Conservation (phyloP, 192 early-diverging fungal genomes). For the Spizellomyces punctatus region DNA sequence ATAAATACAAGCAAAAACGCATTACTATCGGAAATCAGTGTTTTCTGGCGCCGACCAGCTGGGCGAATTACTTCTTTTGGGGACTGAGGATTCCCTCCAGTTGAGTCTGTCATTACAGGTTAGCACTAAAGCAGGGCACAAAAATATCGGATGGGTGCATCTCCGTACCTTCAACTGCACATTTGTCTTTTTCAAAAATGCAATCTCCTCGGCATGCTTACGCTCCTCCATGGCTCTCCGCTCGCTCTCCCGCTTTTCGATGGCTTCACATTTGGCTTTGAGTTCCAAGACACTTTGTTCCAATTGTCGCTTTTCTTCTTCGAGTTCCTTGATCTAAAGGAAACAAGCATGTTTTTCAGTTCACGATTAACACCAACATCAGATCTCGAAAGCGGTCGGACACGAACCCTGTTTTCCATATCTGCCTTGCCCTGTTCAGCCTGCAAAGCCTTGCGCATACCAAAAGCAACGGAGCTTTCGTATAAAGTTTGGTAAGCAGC, state of each 20-base stretch:
- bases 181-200: conserved; percentile 69
- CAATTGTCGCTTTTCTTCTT: conserved; percentile 64
- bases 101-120: conserved; percentile 52
- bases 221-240: conserved; percentile 65
- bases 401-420: conserved; percentile 58
- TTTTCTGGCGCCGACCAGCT: too few relatives aligned
- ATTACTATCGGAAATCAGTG: too few relatives aligned
- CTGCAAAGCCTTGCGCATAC: conserved; percentile 66
- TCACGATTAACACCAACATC: neutral
- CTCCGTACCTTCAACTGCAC: conserved; percentile 62
- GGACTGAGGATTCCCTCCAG: conserved; percentile 67
- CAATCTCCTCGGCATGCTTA: conserved; percentile 69
- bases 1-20: too few relatives aligned
- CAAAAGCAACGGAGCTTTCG: conserved; percentile 64
- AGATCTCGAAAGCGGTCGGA: conserved; percentile 12
- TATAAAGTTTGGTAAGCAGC: conserved; percentile 68
- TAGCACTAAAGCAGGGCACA: neutral
- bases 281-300: conserved; percentile 61
- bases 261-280: conserved; percentile 67
- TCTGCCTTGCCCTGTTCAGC: conserved; percentile 66
- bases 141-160: neutral
- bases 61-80: conserved; percentile 56
- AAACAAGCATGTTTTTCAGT: conserved; percentile 27
- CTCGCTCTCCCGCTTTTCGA: conserved; percentile 65
- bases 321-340: conserved; percentile 58